Percentiles rank a stretch among this genome's conserved stretches.
Evolutionary conservation across 495 filamentous ascomycete genomes (phyloP).

Genomic region (Penicillium desertorum): DNA sequence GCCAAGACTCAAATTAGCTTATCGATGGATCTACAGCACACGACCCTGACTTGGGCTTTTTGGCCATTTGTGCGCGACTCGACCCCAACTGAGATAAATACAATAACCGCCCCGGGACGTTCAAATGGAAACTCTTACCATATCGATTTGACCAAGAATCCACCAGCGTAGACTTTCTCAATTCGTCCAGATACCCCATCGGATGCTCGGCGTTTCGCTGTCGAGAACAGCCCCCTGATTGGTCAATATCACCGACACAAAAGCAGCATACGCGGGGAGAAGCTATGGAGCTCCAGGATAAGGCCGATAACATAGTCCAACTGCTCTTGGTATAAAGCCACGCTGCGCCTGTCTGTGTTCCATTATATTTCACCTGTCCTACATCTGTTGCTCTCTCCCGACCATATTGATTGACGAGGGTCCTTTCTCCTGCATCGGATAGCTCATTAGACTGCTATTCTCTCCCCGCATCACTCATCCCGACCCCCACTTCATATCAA

Average conservation of each 20-base stretch:
- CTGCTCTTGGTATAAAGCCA: conserved; percentile 25
- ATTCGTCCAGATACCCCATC: conserved; percentile 21
- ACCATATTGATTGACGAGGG: background rate
- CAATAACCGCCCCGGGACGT: background rate
- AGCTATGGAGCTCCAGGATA: conserved; percentile 15
- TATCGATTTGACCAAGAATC: conserved; percentile 17
- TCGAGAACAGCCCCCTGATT: conserved; percentile 12
- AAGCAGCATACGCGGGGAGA: conserved; percentile 30
- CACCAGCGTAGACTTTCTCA: conserved; percentile 31
- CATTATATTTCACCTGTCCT: conserved; percentile 3
- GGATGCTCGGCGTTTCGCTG: conserved; percentile 26
- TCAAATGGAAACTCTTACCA: conserved; percentile 17
- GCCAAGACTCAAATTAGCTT: conserved; percentile 6
- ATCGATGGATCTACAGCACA: conserved; percentile 2
- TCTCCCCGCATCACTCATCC: conserved; percentile 16
- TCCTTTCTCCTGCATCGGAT: background rate
- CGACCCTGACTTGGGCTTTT: background rate
- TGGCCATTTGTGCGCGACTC: background rate
- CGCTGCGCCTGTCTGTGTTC: conserved; percentile 14
- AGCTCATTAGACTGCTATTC: conserved; percentile 12
- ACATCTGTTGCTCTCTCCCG: background rate
- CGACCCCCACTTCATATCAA: conserved; percentile 1
- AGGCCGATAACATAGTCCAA: conserved; percentile 18
- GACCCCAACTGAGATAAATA: background rate
- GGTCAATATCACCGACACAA: conserved; percentile 24